Evolutionary conservation across 2,329 filamentous ascomycete species (phyloP).

Genomic region (Epichloe brachyelytri): DNA sequence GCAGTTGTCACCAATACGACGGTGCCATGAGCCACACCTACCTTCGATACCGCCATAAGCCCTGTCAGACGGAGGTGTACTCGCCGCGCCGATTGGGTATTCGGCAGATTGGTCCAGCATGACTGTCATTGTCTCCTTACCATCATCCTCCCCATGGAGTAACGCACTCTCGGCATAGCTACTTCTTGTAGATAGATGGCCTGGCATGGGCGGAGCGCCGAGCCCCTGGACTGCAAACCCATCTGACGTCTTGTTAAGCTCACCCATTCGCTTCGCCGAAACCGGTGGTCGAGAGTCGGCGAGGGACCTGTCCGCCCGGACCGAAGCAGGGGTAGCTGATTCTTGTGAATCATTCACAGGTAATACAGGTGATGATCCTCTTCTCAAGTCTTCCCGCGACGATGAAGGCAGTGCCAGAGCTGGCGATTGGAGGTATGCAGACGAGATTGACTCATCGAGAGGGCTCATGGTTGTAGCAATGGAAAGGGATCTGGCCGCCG

Average conservation of each 20-base stretch:
- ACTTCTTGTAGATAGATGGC: neutral
- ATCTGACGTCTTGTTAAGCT: neutral
- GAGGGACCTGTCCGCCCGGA: neutral
- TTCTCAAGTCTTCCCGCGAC: conserved; percentile 21
- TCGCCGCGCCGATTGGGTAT: conserved; percentile 2
- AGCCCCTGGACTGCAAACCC: neutral
- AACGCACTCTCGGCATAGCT: neutral
- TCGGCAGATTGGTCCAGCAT: conserved; percentile 27
- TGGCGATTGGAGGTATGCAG: conserved; percentile 3
- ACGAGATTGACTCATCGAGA: conserved; percentile 3
- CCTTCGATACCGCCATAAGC: conserved; percentile 7
- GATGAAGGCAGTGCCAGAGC: conserved; percentile 1
- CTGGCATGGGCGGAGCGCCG: neutral
- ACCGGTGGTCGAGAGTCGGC: neutral
- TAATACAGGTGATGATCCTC: conserved; percentile 38
- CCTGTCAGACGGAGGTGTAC: conserved; percentile 4
- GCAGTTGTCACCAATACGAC: conserved; percentile 43
- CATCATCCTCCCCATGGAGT: conserved; percentile 13
- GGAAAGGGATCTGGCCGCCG: conserved; percentile 11
- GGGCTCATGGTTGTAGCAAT: conserved; percentile 14
- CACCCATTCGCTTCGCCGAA: neutral
- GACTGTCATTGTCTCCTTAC: conserved; percentile 27
- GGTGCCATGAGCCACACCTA: conserved; percentile 31
- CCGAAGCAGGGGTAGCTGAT: neutral
- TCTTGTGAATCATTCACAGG: conserved; percentile 16